A percentile compares a stretch with the other conserved stretches of the same genome.
phyloP scores from a whole-genome alignment of 208 protist species.

The Acanthamoeba royreba region DNA sequence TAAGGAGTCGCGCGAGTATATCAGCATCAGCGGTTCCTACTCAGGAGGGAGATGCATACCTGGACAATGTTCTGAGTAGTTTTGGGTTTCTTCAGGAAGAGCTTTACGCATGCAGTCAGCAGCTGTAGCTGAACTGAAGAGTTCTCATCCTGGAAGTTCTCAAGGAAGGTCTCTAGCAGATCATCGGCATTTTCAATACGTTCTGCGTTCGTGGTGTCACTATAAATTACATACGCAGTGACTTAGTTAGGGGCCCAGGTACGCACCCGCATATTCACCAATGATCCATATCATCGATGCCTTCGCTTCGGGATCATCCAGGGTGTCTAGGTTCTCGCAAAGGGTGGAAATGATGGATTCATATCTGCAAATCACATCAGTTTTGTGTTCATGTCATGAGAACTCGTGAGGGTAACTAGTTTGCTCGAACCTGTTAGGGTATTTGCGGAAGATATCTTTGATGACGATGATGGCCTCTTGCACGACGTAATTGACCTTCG shows the following conservation, averaged over 20 bases:
- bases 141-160: constrained; percentile 92
- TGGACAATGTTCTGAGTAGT: constrained; percentile 86
- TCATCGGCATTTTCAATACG: constrained; percentile 92
- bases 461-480: constrained; percentile 97
- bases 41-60: too few species aligned
- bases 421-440: too few species aligned
- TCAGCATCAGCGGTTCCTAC: too few species aligned
- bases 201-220: constrained; percentile 58
- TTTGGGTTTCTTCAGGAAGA: constrained; percentile 92
- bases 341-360: constrained; percentile 89
- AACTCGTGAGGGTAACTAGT: too few species aligned
- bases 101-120: constrained; percentile 96
- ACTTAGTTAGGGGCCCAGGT: not conserved
- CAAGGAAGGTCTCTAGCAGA: constrained; percentile 93
- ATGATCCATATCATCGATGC: constrained; percentile 98
- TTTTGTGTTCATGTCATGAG: too few species aligned
- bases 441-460: constrained; percentile 95
- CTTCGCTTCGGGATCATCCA: constrained; percentile 95
- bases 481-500: constrained; percentile 94
- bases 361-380: too few species aligned
- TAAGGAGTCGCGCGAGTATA: not conserved
- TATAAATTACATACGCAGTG: not conserved
- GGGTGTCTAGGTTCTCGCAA: constrained; percentile 93
- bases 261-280: constrained; percentile 91
- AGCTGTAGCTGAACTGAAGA: constrained; percentile 89